Percentiles rank a stretch among this genome's conserved stretches.
Evolutionary conservation across 1,284 basidiomycete species (phyloP).

Genomic region (Heliocybe sulcata): DNA sequence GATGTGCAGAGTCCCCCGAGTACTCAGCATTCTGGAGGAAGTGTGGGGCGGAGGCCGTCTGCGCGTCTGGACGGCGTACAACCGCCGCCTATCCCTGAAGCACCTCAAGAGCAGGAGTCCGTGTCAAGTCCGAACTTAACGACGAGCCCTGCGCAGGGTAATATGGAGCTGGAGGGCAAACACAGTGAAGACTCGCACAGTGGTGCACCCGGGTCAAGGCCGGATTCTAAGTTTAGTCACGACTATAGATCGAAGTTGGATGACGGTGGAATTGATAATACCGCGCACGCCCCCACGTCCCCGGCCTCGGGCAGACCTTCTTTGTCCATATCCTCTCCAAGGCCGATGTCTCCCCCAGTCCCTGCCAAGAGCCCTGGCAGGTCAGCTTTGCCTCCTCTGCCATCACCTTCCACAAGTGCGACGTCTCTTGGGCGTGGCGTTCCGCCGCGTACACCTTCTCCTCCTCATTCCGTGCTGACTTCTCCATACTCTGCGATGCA

Average conservation of each 20-base stretch:
- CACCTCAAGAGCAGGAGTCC: conserved; percentile 9
- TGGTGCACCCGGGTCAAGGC: conserved; percentile 15
- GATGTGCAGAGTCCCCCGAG: background rate
- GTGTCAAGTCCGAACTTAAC: conserved; percentile 8
- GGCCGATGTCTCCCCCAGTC: conserved; percentile 10
- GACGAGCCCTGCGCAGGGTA: conserved; percentile 13
- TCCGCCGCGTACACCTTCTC: background rate
- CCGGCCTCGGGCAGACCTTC: background rate
- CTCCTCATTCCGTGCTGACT: conserved; percentile 5
- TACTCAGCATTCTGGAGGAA: background rate
- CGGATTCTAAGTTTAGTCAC: conserved; percentile 26
- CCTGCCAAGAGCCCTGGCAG: conserved; percentile 5
- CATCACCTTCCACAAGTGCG: background rate
- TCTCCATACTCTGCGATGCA: conserved; percentile 10
- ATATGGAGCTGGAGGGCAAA: conserved; percentile 8
- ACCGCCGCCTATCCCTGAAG: conserved; percentile 11
- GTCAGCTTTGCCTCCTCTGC: conserved; percentile 11
- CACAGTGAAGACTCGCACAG: conserved; percentile 16
- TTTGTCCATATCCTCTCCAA: background rate
- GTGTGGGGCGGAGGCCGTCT: background rate
- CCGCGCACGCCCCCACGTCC: background rate
- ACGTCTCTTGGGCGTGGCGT: background rate
- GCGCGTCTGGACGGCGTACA: conserved; percentile 4
- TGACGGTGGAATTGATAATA: background rate
- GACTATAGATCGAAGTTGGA: background rate